These are phyloP conservation scores for Starmerella sp. DNA, from an alignment of 805 yeast genomes.

Conservation along the genomic window DNA sequence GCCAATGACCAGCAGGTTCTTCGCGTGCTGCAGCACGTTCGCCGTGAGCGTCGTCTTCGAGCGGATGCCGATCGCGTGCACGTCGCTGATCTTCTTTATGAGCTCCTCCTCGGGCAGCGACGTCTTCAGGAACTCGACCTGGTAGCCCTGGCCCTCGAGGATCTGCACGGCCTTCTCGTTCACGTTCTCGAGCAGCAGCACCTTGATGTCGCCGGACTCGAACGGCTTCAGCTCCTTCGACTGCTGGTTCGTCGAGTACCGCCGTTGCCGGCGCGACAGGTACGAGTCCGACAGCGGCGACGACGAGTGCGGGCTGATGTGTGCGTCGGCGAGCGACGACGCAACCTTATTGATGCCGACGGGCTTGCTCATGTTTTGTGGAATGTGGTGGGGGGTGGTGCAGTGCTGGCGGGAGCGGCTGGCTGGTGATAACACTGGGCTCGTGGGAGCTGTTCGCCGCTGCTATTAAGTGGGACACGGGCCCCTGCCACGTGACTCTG, in stretches of 20 bases:
- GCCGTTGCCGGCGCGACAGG: slow-evolving; percentile 18
- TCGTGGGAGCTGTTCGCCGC: not conserved
- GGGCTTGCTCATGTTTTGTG: slow-evolving; percentile 25
- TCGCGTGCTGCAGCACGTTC: slow-evolving; percentile 71
- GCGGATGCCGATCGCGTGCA: slow-evolving; percentile 95
- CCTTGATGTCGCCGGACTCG: slow-evolving; percentile 88
- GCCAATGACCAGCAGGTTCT: slow-evolving; percentile 80
- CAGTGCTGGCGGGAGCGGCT: too few relatives aligned
- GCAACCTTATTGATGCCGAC: slow-evolving; percentile 23
- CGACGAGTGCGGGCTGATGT: slow-evolving; percentile 11
- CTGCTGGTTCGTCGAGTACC: slow-evolving; percentile 17
- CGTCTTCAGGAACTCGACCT: slow-evolving; percentile 85
- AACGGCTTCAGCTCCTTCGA: slow-evolving; percentile 81
- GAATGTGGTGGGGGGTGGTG: too few relatives aligned
- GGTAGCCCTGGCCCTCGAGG: slow-evolving; percentile 84
- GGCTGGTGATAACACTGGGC: too few relatives aligned
- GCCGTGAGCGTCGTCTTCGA: slow-evolving; percentile 86
- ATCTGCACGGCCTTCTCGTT: slow-evolving; percentile 84
- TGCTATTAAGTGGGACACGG: not conserved
- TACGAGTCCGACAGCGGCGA: slow-evolving; percentile 16
- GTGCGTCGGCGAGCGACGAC: slow-evolving; percentile 5
- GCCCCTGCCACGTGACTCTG: not conserved
- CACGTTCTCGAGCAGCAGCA: slow-evolving; percentile 82
- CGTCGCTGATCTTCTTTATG: slow-evolving; percentile 84
- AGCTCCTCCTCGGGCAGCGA: slow-evolving; percentile 87